phyloP scores from a whole-genome alignment of 208 protist genomes.

The Trypanosoma vivax region DNA sequence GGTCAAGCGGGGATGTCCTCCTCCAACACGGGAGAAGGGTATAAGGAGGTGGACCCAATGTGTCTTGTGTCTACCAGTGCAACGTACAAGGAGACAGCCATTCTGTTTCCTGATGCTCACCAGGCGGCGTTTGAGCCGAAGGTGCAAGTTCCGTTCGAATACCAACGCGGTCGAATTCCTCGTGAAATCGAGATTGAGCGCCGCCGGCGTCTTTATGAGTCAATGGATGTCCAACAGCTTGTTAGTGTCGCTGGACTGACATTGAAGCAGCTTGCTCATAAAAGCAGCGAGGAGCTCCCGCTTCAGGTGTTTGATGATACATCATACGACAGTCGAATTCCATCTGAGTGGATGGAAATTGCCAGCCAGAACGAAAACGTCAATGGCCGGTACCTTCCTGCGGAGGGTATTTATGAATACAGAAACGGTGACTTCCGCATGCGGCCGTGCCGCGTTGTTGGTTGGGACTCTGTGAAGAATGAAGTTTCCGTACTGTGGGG shows the following conservation, averaged over 20 bases:
- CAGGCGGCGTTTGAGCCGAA: conserved; percentile 91
- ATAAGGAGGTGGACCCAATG: not conserved
- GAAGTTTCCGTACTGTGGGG: conserved; percentile 72
- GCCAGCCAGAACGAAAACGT: conserved; percentile 35
- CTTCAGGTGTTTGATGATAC: conserved; percentile 95
- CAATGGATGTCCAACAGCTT: conserved; percentile 69
- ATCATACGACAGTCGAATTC: conserved; percentile 90
- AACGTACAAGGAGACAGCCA: conserved; percentile 71
- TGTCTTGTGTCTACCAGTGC: conserved; percentile 48
- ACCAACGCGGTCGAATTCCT: conserved; percentile 85
- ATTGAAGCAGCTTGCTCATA: conserved; percentile 50
- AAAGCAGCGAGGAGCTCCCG: conserved; percentile 68
- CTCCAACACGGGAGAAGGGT: not conserved
- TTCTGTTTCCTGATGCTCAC: conserved; percentile 74
- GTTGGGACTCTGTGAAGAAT: conserved; percentile 65
- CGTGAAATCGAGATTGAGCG: conserved; percentile 94
- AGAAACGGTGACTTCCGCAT: conserved; percentile 37
- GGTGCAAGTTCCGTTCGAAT: conserved; percentile 91
- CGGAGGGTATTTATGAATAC: conserved; percentile 62
- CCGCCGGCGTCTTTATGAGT: conserved; percentile 87
- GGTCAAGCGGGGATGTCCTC: not conserved
- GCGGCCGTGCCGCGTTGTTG: conserved; percentile 79
- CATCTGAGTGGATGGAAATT: conserved; percentile 89
- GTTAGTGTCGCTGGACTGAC: conserved; percentile 67
- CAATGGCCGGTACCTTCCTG: conserved; percentile 66